A percentile compares a stretch with the other conserved stretches of the same genome.
phyloP scores from a whole-genome alignment of 495 filamentous ascomycete species.

The Cenococcum geophilum region DNA sequence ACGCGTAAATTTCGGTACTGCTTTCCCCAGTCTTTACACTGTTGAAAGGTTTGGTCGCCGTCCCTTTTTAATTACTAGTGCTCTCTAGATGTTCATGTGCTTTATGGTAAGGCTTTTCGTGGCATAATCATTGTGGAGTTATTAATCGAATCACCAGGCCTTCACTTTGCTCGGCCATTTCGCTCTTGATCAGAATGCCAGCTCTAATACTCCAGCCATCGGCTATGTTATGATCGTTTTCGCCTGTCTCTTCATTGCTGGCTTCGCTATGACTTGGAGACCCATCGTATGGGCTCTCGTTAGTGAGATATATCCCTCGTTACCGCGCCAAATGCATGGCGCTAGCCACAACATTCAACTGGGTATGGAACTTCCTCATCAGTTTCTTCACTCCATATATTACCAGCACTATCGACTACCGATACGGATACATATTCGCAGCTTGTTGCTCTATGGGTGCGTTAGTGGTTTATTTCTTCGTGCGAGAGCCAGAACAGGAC shows the following conservation, averaged over 20 bases:
- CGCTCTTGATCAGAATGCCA: conserved; percentile 18
- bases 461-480: conserved; percentile 67
- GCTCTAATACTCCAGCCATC: conserved; percentile 1
- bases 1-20: conserved; percentile 66
- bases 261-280: conserved; percentile 62
- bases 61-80: conserved; percentile 59
- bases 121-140: no score
- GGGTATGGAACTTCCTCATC: conserved; percentile 86
- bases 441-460: conserved; percentile 58
- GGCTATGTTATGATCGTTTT: conserved; percentile 20
- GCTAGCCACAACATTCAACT: conserved; percentile 74
- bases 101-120: conserved; percentile 18
- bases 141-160: conserved; percentile 1
- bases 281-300: conserved; percentile 77
- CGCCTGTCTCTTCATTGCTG: conserved; percentile 18
- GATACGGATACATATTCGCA: conserved; percentile 75
- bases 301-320: conserved; percentile 73
- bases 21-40: conserved; percentile 65
- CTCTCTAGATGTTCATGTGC: conserved; percentile 43
- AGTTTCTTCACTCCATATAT: conserved; percentile 81
- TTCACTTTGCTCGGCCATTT: conserved; percentile 36
- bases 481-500: conserved; percentile 63
- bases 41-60: conserved; percentile 68
- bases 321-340: conserved; percentile 74
- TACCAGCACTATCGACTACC: conserved; percentile 57